Evolutionary conservation across 768 basidiomycete species (phyloP), one percentile per base, ranked within the genome.

Genomic region (Lactarius sp.): DNA sequence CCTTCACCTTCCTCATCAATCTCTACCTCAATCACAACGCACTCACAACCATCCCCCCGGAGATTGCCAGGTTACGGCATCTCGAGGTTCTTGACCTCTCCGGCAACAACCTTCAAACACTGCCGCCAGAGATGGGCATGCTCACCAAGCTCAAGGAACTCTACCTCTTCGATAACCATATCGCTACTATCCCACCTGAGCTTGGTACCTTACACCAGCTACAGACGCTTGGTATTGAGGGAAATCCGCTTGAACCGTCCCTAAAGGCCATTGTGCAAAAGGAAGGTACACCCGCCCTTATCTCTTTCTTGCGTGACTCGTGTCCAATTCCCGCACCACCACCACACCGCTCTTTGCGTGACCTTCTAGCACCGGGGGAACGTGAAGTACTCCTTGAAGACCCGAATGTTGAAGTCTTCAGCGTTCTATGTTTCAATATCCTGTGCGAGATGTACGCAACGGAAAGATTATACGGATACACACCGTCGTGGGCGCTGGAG

Each of bases 11-110:
- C 80, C 87, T 99, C 63, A 89, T 88, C 69, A 89, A 87, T 66
- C 87, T 99, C 54, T 98, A 95, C 77, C 90, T 99, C 73, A 98
- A 98, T 69, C 96, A 98, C 79, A 99, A 99, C 71, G 79, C 84
- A 31, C 80, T 99, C 52, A 77, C 85, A 9, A 74, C 82, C 65
- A 76, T 99, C 39, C 94, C 96, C 4, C 83, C 89, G 20, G 84
- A 90, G 74, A 92, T 99, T 59, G 78, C 90, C 53, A 87, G 83
- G 68, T 83, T 99, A 62, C 85, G 87, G 46, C 88, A 94, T 72
- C 80, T 99, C 42, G 90, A 92, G 68, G 76, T 94, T 41, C 86
- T 99, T 49, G 97, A 99, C 76, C 82, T 94, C 52, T 96, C 95
- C 1, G 88, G 87, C 56, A 99, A 99, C 75, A 85, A 81, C 67